Percentiles rank a stretch among this genome's conserved stretches.
phyloP scores from a whole-genome alignment of 495 filamentous ascomycete genomes.

The Usnea hakonensis region DNA sequence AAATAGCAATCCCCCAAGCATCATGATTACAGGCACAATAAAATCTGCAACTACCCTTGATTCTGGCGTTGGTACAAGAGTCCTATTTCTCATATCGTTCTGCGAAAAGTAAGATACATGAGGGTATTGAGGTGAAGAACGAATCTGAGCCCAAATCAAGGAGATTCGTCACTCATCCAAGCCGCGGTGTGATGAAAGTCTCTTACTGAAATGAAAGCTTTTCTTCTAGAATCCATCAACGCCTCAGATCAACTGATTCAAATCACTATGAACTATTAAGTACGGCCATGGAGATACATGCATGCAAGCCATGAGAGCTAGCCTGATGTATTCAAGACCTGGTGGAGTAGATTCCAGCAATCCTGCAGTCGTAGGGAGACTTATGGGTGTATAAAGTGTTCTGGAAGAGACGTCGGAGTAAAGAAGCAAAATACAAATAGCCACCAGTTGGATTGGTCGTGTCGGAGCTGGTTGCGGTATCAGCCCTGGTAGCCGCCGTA shows the following conservation, averaged over 20 bases:
- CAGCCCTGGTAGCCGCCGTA: slow-evolving; percentile 49
- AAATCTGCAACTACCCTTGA: neutral
- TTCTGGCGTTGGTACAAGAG: neutral
- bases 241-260: slow-evolving; percentile 13
- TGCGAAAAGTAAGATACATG: slow-evolving; percentile 14
- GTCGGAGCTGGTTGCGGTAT: neutral
- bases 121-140: slow-evolving; percentile 17
- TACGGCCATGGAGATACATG: slow-evolving; percentile 5
- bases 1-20: neutral
- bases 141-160: slow-evolving; percentile 16
- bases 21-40: neutral
- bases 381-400: neutral
- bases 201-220: slow-evolving; percentile 12
- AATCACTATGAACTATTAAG: slow-evolving; percentile 5
- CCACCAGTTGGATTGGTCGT: neutral
- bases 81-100: neutral
- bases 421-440: neutral
- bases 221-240: slow-evolving; percentile 6
- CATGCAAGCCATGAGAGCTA: slow-evolving; percentile 6
- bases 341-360: neutral
- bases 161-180: slow-evolving; percentile 18
- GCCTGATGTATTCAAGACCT: neutral
- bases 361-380: neutral
- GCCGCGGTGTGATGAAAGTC: slow-evolving; percentile 8
- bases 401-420: neutral